Evolutionary conservation across 192 early-diverging fungal species (phyloP), one percentile per base, ranked within the genome.

Genomic region (Backusella circina): DNA sequence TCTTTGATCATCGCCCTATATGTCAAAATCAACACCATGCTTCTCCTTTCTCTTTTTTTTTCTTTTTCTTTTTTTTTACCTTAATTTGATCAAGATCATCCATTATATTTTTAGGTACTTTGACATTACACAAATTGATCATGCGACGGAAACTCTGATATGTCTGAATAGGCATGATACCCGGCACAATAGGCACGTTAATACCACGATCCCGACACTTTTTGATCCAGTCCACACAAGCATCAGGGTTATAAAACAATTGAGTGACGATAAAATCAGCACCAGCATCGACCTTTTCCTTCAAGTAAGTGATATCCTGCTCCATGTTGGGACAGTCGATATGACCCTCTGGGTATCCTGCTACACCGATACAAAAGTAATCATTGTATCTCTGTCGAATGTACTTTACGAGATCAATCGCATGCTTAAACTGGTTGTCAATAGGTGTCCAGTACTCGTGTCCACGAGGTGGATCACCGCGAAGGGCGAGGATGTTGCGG

Each of bases 281-380:
- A 38, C 93, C 93, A 10, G 92, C 90, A 57, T 95, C 92, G 21
- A 90, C 76, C 82, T 96, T 96, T 72, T 85, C 85, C 61, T 93
- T 92, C 30, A 96, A 80, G 79, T 86, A 87, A 9, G 51, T 3
- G 54, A 95, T 77, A 75, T 95, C 94, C 10, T 83, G 64, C 3
- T 39, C 36, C 31, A 61, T 73, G 1, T 84, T 84, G 7, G 73
- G 79, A 74, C 84, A 86, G 75, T 96, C 95, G 32, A 89, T 83
- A 73, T 96, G 93, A 37, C 91, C 93, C 70, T 96, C 95, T 28
- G 94, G 94, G 82, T 95, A 95, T 16, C 91, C 94, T 26, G 94
- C 94, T 44, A 96, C 93, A 73, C 91, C 94, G 77, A 96, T 95
- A 75, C 93, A 95, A 75, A 96, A 96, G 82, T 92, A 94, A 79